phyloP scores from a whole-genome alignment of 106 monocot genomes.

The Agapanthus africanus region DNA sequence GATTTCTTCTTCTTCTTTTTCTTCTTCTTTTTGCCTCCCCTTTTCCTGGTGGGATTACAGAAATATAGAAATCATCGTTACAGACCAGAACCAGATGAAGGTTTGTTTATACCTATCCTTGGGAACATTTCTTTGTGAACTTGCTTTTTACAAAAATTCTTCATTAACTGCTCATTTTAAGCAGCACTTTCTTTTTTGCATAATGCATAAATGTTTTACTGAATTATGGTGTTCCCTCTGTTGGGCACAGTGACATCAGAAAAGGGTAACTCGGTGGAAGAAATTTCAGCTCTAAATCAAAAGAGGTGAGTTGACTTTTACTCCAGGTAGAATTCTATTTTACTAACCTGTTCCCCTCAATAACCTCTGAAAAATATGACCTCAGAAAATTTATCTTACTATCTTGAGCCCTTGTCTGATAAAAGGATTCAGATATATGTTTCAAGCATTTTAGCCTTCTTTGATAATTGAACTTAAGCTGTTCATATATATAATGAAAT shows the following conservation, averaged over 20 bases:
- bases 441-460: neutral
- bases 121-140: neutral
- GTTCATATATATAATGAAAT: neutral
- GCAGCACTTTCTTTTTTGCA: neutral
- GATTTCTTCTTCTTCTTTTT: neutral
- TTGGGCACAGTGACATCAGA: constrained; percentile 3
- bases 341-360: neutral
- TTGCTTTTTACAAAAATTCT: neutral
- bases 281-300: neutral
- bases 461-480: no score
- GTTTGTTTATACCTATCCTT: neutral
- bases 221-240: neutral
- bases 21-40: neutral
- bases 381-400: no score
- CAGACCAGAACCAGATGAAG: constrained; percentile 1
- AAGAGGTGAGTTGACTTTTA: neutral
- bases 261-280: neutral
- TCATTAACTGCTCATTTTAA: neutral
- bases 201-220: neutral
- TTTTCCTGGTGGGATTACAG: neutral
- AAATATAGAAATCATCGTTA: neutral
- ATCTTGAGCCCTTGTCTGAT: neutral
- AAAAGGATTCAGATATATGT: neutral
- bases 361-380: neutral
- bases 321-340: neutral